Percentiles rank a stretch among this genome's conserved stretches.
phyloP scores from a whole-genome alignment of 2,329 filamentous ascomycete genomes.

The Alternaria rosae region DNA sequence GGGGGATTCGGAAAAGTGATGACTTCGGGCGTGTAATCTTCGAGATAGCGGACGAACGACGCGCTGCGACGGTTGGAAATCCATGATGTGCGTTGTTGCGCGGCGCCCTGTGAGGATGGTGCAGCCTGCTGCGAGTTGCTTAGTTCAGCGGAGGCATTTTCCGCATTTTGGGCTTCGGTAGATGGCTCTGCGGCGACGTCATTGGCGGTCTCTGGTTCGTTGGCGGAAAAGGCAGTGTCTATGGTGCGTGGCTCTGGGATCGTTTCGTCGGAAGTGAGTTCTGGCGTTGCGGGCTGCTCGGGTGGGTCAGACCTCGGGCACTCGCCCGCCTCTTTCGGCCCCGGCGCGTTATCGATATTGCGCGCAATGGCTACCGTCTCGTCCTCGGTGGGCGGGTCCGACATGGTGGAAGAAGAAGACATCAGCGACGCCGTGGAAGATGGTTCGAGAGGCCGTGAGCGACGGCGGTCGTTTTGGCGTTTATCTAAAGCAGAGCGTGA shows the following conservation, averaged over 20 bases:
- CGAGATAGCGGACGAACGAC: slow-evolving; percentile 47
- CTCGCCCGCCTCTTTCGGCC: slow-evolving; percentile 21
- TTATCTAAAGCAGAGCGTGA: slow-evolving; percentile 51
- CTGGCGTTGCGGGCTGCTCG: slow-evolving; percentile 30
- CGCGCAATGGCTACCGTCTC: slow-evolving; percentile 28
- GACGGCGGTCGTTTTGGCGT: slow-evolving; percentile 89
- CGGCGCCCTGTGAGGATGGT: slow-evolving; percentile 41
- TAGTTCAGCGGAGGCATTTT: slow-evolving; percentile 35
- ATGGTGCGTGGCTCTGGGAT: slow-evolving; percentile 20
- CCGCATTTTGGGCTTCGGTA: slow-evolving; percentile 33
- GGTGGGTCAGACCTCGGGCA: slow-evolving; percentile 28
- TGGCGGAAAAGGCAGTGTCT: slow-evolving; percentile 15
- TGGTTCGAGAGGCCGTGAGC: slow-evolving; percentile 74
- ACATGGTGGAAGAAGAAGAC: slow-evolving; percentile 49
- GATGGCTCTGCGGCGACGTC: slow-evolving; percentile 29
- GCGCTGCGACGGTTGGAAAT: slow-evolving; percentile 57
- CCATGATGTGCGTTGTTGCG: slow-evolving; percentile 48
- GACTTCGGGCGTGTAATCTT: slow-evolving; percentile 44
- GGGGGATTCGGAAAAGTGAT: slow-evolving; percentile 40
- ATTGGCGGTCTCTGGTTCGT: slow-evolving; percentile 27
- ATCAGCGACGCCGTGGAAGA: slow-evolving; percentile 44
- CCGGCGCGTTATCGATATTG: slow-evolving; percentile 30
- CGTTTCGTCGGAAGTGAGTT: slow-evolving; percentile 29
- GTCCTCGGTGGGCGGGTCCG: slow-evolving; percentile 44
- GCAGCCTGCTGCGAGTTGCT: slow-evolving; percentile 42